Evolutionary conservation across 495 filamentous ascomycete genomes (phyloP).

Genomic region (Neurospora cerealis): DNA sequence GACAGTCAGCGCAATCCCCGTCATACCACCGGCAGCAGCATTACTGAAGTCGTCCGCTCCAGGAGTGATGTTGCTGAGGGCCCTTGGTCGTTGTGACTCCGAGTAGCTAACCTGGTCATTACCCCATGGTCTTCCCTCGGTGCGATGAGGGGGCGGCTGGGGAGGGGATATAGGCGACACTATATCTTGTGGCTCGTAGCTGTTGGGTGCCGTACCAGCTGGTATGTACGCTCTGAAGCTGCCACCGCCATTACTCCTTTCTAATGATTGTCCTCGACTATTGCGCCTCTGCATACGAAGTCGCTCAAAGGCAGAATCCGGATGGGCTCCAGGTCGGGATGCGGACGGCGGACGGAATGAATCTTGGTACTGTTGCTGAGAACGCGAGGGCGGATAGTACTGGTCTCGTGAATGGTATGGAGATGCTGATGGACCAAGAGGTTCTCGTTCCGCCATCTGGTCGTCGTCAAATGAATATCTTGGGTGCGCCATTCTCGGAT

Average conservation of each 20-base stretch:
- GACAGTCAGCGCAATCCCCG: slow-evolving; percentile 63
- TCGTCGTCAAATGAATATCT: slow-evolving; percentile 25
- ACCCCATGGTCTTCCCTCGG: slow-evolving; percentile 1
- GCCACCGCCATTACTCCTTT: slow-evolving; percentile 3
- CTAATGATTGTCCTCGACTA: slow-evolving; percentile 19
- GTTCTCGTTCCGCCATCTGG: slow-evolving; percentile 24
- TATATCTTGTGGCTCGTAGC: slow-evolving; percentile 6
- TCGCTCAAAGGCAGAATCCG: slow-evolving; percentile 32
- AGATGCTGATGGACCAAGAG: slow-evolving; percentile 18
- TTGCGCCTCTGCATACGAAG: slow-evolving; percentile 28
- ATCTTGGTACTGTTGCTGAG: slow-evolving; percentile 15
- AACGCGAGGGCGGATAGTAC: slow-evolving; percentile 9
- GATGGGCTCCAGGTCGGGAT: slow-evolving; percentile 27
- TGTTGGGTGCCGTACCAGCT: slow-evolving; percentile 2
- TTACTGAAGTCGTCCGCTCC: slow-evolving; percentile 68
- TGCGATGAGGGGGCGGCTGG: slow-evolving; percentile 17
- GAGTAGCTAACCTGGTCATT: slow-evolving; percentile 10
- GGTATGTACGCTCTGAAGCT: slow-evolving; percentile 9
- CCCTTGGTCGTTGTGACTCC: background rate
- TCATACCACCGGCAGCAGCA: slow-evolving; percentile 61
- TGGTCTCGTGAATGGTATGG: slow-evolving; percentile 7
- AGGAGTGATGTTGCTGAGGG: slow-evolving; percentile 51
- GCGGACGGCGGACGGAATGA: slow-evolving; percentile 16
- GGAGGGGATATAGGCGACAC: slow-evolving; percentile 14
- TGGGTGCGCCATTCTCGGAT: slow-evolving; percentile 14